Evolutionary conservation across 768 basidiomycete species (phyloP), one percentile per base, ranked within the genome.

Genomic region (Mycena belliarum): DNA sequence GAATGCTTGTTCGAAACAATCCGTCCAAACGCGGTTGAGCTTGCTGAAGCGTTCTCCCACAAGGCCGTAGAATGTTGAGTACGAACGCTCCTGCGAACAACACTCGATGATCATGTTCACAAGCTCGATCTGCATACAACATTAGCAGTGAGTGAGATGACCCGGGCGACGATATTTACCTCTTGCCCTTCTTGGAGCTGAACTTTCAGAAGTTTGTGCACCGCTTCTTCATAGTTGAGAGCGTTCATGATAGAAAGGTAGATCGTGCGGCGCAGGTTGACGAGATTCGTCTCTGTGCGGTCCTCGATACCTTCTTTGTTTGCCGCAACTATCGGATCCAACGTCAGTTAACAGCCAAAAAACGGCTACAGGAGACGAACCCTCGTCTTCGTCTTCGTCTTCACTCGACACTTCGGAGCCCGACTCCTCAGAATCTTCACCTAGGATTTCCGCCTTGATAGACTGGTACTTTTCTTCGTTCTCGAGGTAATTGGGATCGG

Each of bases 171-270:
- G 15, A 18, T 8, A 44, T 21, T 16, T 68, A 96, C 95, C 87
- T 99, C 97, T 72, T 97, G 86, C 1, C 96, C 97, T 68, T 95
- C 94, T 52, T 85, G 78, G 15, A 98, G 76, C 64, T 96, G 89
- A 23, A 99, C 85, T 72, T 96, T 98, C 69, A 98, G 83, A 26
- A 99, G 74, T 70, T 99, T 99, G 75, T 99, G 97, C 0, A 98
- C 95, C 0, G 96, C 96, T 85, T 99, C 97, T 72, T 99, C 97
- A 70, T 94, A 97, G 72, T 93, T 95, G 57, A 98, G 81, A 43
- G 95, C 93, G 69, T 98, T 98, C 96, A 98, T 98, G 78, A 98
- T 96, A 0, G 97, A 97, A 62, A 99, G 75, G 71, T 99, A 99
- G 70, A 99, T 98, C 23, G 85, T 83, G 66, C 95, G 85, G 48